Evolutionary conservation across 2,329 filamentous ascomycete species (phyloP), one percentile per base, ranked within the genome.

Genomic region (Colletotrichum chrysophilum): DNA sequence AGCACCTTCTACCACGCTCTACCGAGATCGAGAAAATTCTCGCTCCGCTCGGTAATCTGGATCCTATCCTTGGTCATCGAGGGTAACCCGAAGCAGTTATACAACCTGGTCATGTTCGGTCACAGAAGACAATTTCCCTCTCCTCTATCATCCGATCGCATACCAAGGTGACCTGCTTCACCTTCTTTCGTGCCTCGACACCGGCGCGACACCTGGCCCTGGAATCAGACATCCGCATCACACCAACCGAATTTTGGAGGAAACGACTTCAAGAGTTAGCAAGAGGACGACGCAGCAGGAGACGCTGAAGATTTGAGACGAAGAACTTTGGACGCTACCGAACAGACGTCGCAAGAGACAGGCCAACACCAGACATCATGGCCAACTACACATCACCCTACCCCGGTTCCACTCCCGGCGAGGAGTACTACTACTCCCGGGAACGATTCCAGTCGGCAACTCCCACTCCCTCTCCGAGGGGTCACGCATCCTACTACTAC

Each of bases 121-220:
- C 86, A 86, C 88, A 86, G 86, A 88, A 88, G 85, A 88, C 86
- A 85, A 81, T 86, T 84, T 84, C 87, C 85, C 84, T 89, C 87
- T 85, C 88, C 87, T 88, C 88, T 87, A 87, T 88, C 88, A 83
- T 88, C 88, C 89, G 88, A 90, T 86, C 87, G 89, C 87, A 90
- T 89, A 90, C 88, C 89, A 87, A 90, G 90, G 89, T 91, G 90
- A 91, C 89, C 84, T 86, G 86, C 83, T 82, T 87, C 84, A 84
- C 85, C 84, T 83, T 83, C 85, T 84, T 80, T 80, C 82, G 86
- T 85, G 86, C 85, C 84, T 84, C 87, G 86, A 87, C 84, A 86
- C 83, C 84, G 84, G 85, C 86, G 86, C 87, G 82, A 86, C 80
- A 80, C 77, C 78, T 75, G 65, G 67, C 71, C 56, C 68, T 73